phyloP scores from a whole-genome alignment of 805 yeast genomes.

The Starmerella etchellsii region DNA sequence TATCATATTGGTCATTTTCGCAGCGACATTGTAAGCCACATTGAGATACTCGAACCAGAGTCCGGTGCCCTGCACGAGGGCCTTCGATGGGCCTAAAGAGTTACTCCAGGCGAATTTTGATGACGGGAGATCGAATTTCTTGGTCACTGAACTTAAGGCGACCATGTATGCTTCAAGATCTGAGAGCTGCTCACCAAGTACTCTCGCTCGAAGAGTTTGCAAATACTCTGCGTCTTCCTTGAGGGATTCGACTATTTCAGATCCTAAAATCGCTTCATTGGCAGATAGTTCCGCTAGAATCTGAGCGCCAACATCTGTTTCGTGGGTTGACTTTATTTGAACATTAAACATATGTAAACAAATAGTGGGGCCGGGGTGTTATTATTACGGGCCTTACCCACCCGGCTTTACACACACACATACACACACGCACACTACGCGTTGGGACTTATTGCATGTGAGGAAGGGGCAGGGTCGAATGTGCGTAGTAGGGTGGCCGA shows the following conservation, averaged over 20 bases:
- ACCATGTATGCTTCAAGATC: conserved; percentile 1
- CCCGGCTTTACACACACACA: too few relatives aligned
- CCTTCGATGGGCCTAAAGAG: conserved; percentile 44
- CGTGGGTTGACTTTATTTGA: background rate
- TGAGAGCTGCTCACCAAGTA: background rate
- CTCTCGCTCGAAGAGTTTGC: conserved; percentile 1
- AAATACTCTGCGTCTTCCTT: conserved; percentile 1
- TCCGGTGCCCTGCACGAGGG: conserved; percentile 36
- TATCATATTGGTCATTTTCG: conserved; percentile 45
- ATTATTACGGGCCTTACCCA: too few relatives aligned
- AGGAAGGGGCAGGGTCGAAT: too few relatives aligned
- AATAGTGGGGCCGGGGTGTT: background rate
- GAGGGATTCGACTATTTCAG: background rate
- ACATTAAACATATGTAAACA: background rate
- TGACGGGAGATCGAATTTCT: background rate
- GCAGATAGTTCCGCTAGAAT: background rate
- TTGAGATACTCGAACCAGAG: conserved; percentile 49
- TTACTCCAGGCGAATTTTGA: conserved; percentile 46
- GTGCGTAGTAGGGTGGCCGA: too few relatives aligned
- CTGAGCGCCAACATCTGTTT: background rate
- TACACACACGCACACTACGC: too few relatives aligned
- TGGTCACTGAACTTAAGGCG: background rate
- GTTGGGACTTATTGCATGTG: too few relatives aligned
- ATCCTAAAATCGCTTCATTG: background rate
- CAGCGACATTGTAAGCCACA: conserved; percentile 55